Evolutionary conservation across 208 protist species (phyloP), one percentile per base, ranked within the genome.

Genomic region (Leptomonas seymouri): DNA sequence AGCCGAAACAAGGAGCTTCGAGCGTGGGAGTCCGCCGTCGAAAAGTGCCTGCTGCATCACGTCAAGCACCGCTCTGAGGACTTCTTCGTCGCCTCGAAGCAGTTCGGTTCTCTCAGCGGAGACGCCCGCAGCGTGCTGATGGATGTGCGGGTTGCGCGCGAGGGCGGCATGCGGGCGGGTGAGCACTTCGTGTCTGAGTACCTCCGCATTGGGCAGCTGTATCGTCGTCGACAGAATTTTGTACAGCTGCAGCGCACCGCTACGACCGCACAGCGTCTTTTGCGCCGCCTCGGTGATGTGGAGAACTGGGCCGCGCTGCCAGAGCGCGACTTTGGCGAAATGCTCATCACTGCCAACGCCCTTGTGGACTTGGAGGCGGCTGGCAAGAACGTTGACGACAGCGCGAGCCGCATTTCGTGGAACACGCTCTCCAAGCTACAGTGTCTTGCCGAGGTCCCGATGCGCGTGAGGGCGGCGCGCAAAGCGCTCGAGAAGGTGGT

Each of bases 301-400:
- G 89, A 93, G 61, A 97, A 94, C 78, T 97, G 91, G 89, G 76
- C 82, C 11, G 76, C 82, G 25, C 79, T 97, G 42, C 91, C 89
- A 23, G 91, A 97, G 79, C 80, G 91, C 28, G 89, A 97, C 57
- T 82, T 93, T 55, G 51, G 71, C 16, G 87, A 97, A 70, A 72
- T 97, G 25, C 74, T 82, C 20, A 28, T 44, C 66, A 88, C 59
- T 70, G 85, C 49, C 66, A 79, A 20, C 57, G 59, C 45, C 56
- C 80, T 63, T 57, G 49, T 76, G 9, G 72, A 86, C 27, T 58
- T 92, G 14, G 84, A 92, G 78, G 28, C 34, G 3, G 62, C 62
- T 6, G 54, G 50, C 20, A 65, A 73, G 23, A 56, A 65, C 41
- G 54, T 46, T 23, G 64, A 61, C 34, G 58, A 67, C 51, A 48